phyloP scores from a whole-genome alignment of 73 alveolate species.

The Tetrahymena thermophila region DNA sequence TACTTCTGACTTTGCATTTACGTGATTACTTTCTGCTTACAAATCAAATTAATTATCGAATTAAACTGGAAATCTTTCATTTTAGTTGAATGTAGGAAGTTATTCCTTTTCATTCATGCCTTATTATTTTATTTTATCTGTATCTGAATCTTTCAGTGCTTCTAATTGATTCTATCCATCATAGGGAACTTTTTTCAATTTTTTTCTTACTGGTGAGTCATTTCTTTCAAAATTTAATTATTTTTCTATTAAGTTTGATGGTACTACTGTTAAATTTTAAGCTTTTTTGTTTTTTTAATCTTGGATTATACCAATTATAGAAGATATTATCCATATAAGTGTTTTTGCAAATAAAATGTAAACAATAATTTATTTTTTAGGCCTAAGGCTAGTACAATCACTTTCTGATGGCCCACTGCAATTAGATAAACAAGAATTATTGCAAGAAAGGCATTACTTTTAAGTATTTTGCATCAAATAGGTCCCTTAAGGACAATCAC shows the following conservation, averaged over 20 bases:
- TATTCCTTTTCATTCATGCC: too few species aligned
- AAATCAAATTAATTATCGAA: background rate
- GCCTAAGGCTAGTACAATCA: background rate
- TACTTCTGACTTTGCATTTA: too few species aligned
- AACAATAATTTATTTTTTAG: background rate
- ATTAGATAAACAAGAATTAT: background rate
- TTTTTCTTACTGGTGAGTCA: too few species aligned
- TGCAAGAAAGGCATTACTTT: background rate
- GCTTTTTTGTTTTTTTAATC: too few species aligned
- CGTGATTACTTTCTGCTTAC: too few species aligned
- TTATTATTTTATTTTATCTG: too few species aligned
- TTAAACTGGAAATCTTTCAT: background rate
- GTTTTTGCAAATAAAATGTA: background rate
- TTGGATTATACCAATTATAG: background rate
- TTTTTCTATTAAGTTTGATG: background rate
- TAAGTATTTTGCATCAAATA: background rate
- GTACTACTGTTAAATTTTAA: background rate
- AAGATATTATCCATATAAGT: background rate
- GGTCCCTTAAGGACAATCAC: background rate
- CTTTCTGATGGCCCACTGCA: background rate
- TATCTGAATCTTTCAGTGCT: too few species aligned
- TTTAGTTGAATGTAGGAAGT: too few species aligned
- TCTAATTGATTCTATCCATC: too few species aligned
- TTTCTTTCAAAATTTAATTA: background rate
- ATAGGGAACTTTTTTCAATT: too few species aligned